A percentile compares a stretch with the other conserved stretches of the same genome.
Conservation (phyloP, 108 stramenopile species). For the Cyclostephanos invisitatus region DNA sequence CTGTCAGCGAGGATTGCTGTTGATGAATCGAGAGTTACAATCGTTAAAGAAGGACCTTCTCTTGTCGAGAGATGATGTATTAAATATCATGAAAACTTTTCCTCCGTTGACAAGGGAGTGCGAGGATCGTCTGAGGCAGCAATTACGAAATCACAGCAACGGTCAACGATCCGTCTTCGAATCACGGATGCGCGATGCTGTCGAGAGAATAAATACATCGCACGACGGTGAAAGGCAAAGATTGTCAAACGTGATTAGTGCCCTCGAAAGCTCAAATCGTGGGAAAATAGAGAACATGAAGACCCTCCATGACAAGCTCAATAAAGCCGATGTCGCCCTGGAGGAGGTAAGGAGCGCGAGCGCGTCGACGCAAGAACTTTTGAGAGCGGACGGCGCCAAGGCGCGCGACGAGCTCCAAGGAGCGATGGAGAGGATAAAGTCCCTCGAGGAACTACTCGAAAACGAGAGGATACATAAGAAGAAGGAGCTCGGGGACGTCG, state of each 20-base stretch:
- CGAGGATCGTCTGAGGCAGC: neutral
- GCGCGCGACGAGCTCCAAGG: constrained; percentile 1
- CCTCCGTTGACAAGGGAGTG: constrained; percentile 4
- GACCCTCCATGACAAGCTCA: constrained; percentile 12
- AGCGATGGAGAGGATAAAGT: constrained; percentile 12
- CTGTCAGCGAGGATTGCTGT: neutral
- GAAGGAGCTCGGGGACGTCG: constrained; percentile 13
- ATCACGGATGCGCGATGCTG: constrained; percentile 8
- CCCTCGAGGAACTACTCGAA: constrained; percentile 10
- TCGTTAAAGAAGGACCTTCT: constrained; percentile 15
- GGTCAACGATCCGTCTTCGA: constrained; percentile 5
- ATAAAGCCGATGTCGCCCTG: neutral
- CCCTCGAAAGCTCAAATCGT: constrained; percentile 15
- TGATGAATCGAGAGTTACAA: neutral
- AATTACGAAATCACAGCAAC: constrained; percentile 5
- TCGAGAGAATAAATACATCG: constrained; percentile 9
- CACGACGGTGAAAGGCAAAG: constrained; percentile 28
- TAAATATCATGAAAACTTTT: constrained; percentile 1
- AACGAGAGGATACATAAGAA: constrained; percentile 18
- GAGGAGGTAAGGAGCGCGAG: constrained; percentile 7
- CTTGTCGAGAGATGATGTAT: constrained; percentile 1
- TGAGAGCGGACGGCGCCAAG: constrained; percentile 4
- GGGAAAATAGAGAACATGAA: constrained; percentile 6
- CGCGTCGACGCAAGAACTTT: neutral
- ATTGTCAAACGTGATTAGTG: constrained; percentile 7